Percentiles rank a stretch among this genome's conserved stretches.
These are phyloP conservation scores for Serendipita sp. DNA, from an alignment of 768 basidiomycete genomes.

Conservation along the genomic window DNA sequence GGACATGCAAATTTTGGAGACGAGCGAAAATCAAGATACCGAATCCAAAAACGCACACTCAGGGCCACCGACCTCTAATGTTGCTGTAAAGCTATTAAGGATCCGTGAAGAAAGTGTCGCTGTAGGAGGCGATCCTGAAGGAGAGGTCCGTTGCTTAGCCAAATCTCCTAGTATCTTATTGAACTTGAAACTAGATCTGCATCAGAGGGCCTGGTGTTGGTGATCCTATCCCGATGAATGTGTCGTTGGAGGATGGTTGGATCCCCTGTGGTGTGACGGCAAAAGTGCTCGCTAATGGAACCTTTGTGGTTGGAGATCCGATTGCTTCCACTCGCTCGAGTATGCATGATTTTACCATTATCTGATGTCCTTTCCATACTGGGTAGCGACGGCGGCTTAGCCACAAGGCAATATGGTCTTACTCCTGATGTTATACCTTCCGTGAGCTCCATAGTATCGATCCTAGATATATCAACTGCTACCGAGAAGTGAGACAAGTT, in stretches of 20 bases:
- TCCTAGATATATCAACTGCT: too few relatives aligned
- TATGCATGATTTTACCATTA: constrained; percentile 1
- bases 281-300: constrained; percentile 22
- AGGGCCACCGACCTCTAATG: constrained; percentile 72
- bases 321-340: neutral
- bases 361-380: neutral
- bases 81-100: constrained; percentile 64
- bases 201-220: constrained; percentile 66
- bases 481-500: too few relatives aligned
- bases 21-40: constrained; percentile 8
- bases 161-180: neutral
- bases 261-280: constrained; percentile 19
- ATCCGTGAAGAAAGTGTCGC: constrained; percentile 53
- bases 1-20: constrained; percentile 58
- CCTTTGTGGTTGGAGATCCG: constrained; percentile 18
- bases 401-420: too few relatives aligned
- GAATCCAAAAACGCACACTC: constrained; percentile 32
- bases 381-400: too few relatives aligned
- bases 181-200: constrained; percentile 15
- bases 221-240: constrained; percentile 27
- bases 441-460: too few relatives aligned
- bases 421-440: too few relatives aligned
- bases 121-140: constrained; percentile 46
- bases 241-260: constrained; percentile 14
- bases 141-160: constrained; percentile 23